phyloP scores from a whole-genome alignment of 176 grass and related monocot genomes.

The Eleusine coracana region DNA sequence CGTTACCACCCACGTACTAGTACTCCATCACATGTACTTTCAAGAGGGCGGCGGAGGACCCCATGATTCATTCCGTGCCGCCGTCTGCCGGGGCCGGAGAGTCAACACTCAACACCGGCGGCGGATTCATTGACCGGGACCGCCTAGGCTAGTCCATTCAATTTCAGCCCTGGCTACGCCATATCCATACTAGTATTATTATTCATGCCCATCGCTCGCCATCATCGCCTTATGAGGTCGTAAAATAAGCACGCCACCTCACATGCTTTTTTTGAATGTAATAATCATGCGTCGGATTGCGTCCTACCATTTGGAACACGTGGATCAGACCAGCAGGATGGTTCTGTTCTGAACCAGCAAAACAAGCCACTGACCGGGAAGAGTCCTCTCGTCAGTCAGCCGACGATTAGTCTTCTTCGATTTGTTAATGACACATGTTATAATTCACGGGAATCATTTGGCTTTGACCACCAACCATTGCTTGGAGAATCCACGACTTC shows the following conservation, averaged over 20 bases:
- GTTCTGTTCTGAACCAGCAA: background rate
- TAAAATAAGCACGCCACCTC: background rate
- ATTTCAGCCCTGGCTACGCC: background rate
- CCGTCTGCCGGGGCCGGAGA: background rate
- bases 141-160: background rate
- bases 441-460: background rate
- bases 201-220: background rate
- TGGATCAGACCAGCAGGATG: background rate
- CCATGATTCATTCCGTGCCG: background rate
- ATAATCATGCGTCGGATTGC: background rate
- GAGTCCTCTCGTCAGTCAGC: background rate
- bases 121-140: background rate
- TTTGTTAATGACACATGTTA: background rate
- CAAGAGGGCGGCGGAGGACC: background rate
- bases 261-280: background rate
- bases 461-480: background rate
- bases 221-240: background rate
- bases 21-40: background rate
- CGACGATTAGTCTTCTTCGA: background rate
- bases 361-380: background rate
- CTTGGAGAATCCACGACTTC: background rate
- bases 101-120: slow-evolving; percentile 32
- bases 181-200: no score
- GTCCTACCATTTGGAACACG: background rate
- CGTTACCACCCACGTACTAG: background rate